Evolutionary conservation across 371 early-diverging fungal species (phyloP), one percentile per base, ranked within the genome.

Genomic region (Funneliformis caledonium): DNA sequence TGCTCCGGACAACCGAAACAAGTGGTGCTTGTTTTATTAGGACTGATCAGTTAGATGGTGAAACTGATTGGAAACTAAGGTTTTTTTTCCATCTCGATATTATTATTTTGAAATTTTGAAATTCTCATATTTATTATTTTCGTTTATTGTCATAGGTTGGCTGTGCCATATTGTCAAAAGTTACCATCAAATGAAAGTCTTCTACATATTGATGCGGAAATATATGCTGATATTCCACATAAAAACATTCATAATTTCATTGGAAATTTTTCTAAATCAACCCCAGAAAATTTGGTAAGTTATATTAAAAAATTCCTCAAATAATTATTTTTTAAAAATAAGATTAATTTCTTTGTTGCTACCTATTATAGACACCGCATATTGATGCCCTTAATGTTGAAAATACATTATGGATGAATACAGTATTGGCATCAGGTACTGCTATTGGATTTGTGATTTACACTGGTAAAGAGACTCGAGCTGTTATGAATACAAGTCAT

Each of bases 21-120:
- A 88, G 86, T 14, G 99, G 99, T 2, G 92, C 98, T 19, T 94
- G 97, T 80, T 99, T 99, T 88, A 96, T 99, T 83, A 89, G 99
- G 69, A 99, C 99, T 4, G 99, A 99, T 88, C 99, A 99, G 84
- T 88, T 99, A 64, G 99, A 99, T 85, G 99, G 99, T 80, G 99
- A 99, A 85, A 99, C 99, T 0, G 99, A 99, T 83, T 99, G 99
- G 99, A 99, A 99, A 87, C 86, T 99, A 79, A 90, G 92, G 83
- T 56, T 52, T 22, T 11, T 80, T 45, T 72, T 82, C 59, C 22
- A 45, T 50, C 31, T 37, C 33, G n/a, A 26, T 6, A 56, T 67
- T n/a, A 4, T 67, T 11, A n/a, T 26, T 5, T 26, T 9, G 45
- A 43, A 0, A 22, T 72, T 67, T 7, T n/a, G n/a, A 52, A 14